Base-by-base conservation (phyloP, 176 grass and related monocot genomes). In the Canna indica region DNA sequence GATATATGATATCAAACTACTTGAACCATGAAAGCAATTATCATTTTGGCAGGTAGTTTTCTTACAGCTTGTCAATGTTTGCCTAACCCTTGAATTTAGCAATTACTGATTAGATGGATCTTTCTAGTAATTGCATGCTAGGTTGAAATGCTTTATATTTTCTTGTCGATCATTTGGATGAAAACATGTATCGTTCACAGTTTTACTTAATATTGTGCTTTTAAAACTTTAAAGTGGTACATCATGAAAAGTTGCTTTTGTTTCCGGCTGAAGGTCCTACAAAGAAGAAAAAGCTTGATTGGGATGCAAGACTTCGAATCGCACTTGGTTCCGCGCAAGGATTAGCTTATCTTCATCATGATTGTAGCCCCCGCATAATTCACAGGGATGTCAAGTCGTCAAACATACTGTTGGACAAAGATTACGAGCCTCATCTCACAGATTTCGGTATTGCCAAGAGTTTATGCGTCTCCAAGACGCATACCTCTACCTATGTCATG, bases 391-490 rank as follows among this genome's bases (percentile, higher is more conserved):
- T 96, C 0, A 96, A 96, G 62, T 96, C 88, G 2, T 91, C 87
- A 17, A 96, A 96, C 73, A 96, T 96, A 67, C 88, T 91, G 26
- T 73, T 96, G 46, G 93, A 96, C 83, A 85, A 72, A 28, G 88
- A 96, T 69, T 87, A 83, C 39, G 88, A 87, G 30, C 73, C 88
- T 0, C 93, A 96, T 80, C 75, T 96, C 48, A 75, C 93, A 4
- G 93, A 96, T 70, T 96, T 96, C 31, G 93, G 93, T 70, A 91
- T 91, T 3, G 88, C 93, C 26, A 91, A 96, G 77, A 96, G 93
- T 62, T 53, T 96, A 10, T 91, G 88, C 25, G 72, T 89, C 30
- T 96, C 88, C 0, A 91, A 91, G 75, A 88, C 92, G 27, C 92
- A 96, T 36, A 91, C 92, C 28, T 91, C 88, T 48, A 96, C 92